These are phyloP conservation scores for Cenchrus americanus DNA, from an alignment of 176 grass and related monocot genomes.

Conservation along the genomic window DNA sequence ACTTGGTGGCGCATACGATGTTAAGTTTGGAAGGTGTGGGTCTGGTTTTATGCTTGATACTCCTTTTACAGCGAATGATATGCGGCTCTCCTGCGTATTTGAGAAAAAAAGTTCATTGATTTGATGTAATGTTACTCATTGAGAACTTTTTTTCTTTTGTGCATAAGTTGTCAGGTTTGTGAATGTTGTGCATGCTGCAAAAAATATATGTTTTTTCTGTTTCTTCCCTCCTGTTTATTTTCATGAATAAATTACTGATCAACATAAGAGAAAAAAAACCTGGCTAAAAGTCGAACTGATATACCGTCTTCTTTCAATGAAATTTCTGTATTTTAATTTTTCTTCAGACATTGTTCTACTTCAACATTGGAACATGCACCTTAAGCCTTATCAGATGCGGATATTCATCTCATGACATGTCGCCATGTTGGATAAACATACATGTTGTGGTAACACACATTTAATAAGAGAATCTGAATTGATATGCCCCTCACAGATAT, in stretches of 20 bases:
- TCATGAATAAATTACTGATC: not conserved
- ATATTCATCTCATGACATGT: not conserved
- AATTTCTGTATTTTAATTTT: too few species aligned
- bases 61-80: not conserved
- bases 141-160: not conserved
- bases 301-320: not conserved
- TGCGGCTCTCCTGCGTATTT: not conserved
- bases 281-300: too few species aligned
- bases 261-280: not conserved
- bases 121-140: not conserved
- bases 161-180: not conserved
- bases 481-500: not conserved
- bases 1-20: not conserved
- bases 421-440: not conserved
- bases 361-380: not conserved
- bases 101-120: not conserved
- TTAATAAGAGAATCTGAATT: not conserved
- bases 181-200: not conserved
- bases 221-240: not conserved
- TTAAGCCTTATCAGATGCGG: not conserved
- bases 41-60: not conserved
- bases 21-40: not conserved
- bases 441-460: constrained; percentile 12
- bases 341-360: constrained; percentile 25
- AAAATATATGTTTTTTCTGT: constrained; percentile 12